Base-by-base conservation (phyloP, 768 basidiomycete genomes). In the Boletus rubroflammeus region DNA sequence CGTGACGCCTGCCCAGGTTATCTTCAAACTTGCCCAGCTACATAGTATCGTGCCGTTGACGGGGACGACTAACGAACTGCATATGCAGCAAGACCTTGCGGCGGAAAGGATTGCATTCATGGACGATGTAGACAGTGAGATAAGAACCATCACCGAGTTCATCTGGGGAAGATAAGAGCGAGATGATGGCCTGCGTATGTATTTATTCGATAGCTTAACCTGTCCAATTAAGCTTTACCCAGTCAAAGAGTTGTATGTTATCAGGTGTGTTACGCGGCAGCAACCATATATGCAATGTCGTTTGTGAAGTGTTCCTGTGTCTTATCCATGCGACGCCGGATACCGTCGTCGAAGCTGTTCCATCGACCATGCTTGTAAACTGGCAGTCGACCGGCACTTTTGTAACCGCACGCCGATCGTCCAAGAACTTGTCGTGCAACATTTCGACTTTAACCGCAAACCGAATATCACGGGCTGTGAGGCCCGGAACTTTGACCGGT, bases 1-100 rank as follows among this genome's bases (percentile, higher is more conserved):
- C 1, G 76, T 82, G 54, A 87, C 88, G 0, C 76, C 81, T 7
- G 79, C 83, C 40, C 89, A 92, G 64, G 78, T 78, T 0, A 65
- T 90, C 8, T 93, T 82, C 73, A 82, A 79, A 63, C 71, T 92
- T 41, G 85, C 84, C 8, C 86, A 90, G 64, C 65, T 77, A 25
- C 76, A 81, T 54, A 84, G 81, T 3, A 78, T 93, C 56, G 80
- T 79, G 0, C 90, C 92, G 0, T 70, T 94, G 39, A 85, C 86
- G 31, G 92, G 92, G 3, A 91, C 90, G 11, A 87, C 81, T 0
- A 77, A 78, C 53, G 78, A 82, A 54, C 54, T 72, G 23, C 88
- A 91, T 58, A 90, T 90, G 84, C 69, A 72, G 35, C 81, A 90
- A 54, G 86, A 83, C 52, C 70, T 89, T 19, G 75, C 73, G 1